phyloP scores from a whole-genome alignment of 768 basidiomycete genomes.

The Agrocybe chaxingu region DNA sequence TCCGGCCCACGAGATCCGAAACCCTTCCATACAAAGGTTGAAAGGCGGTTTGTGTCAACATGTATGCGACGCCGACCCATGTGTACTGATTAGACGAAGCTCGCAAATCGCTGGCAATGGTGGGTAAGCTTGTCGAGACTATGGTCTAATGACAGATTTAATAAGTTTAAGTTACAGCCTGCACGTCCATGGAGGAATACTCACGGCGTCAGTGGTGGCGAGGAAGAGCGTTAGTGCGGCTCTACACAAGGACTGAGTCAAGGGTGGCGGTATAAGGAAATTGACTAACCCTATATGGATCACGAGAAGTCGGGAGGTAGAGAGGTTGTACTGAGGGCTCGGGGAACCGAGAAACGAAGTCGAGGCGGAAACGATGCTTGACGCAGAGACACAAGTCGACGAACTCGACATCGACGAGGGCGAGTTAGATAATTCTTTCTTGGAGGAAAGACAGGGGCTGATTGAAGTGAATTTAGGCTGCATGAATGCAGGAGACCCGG shows the following conservation, averaged over 20 bases:
- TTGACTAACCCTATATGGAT: slow-evolving; percentile 64
- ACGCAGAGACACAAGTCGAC: slow-evolving; percentile 19
- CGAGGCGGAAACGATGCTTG: slow-evolving; percentile 26
- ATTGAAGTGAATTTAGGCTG: slow-evolving; percentile 4
- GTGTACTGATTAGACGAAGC: slow-evolving; percentile 75
- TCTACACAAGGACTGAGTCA: slow-evolving; percentile 31
- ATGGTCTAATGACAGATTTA: slow-evolving; percentile 41
- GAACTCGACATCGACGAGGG: slow-evolving; percentile 9
- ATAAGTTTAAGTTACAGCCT: slow-evolving; percentile 2
- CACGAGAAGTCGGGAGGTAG: slow-evolving; percentile 54
- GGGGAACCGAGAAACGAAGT: slow-evolving; percentile 29
- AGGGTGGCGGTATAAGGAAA: slow-evolving; percentile 7
- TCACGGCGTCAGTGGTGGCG: slow-evolving; percentile 81
- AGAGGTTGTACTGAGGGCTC: slow-evolving; percentile 30
- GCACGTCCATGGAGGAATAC: slow-evolving; percentile 14
- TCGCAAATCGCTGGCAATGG: slow-evolving; percentile 66
- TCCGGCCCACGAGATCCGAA: slow-evolving; percentile 78
- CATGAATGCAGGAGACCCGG: slow-evolving; percentile 7
- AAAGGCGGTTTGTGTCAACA: slow-evolving; percentile 83
- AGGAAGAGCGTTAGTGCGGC: slow-evolving; percentile 80
- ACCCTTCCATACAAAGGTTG: slow-evolving; percentile 81
- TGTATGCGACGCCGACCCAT: slow-evolving; percentile 83
- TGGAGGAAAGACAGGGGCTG: slow-evolving; percentile 6
- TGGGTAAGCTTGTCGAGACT: slow-evolving; percentile 81
- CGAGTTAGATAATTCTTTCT: slow-evolving; percentile 6